These are phyloP conservation scores for Coemansia sp. DNA, from an alignment of 192 early-diverging fungal genomes.

Conservation along the genomic window DNA sequence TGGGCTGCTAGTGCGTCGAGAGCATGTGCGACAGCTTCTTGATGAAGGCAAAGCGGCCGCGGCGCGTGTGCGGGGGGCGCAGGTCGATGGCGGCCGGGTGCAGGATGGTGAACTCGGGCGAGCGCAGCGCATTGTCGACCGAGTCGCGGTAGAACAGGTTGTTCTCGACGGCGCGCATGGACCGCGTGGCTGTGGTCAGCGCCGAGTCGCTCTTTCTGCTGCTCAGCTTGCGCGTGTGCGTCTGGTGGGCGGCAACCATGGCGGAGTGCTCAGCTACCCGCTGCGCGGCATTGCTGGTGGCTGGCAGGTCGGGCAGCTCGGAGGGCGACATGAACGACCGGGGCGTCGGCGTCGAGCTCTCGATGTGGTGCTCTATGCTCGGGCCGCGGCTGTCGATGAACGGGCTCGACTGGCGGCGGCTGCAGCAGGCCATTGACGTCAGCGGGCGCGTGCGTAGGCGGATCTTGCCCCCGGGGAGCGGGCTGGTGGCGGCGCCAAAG, in stretches of 20 bases:
- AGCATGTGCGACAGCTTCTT: slow-evolving; percentile 33
- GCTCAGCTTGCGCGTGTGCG: slow-evolving; percentile 38
- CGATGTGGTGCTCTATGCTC: background rate
- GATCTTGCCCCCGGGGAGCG: slow-evolving; percentile 21
- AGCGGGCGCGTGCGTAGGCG: slow-evolving; percentile 44
- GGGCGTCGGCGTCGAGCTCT: background rate
- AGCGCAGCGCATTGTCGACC: slow-evolving; percentile 27
- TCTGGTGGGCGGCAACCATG: background rate
- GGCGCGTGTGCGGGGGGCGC: slow-evolving; percentile 25
- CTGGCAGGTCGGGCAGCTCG: background rate
- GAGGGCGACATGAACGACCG: background rate
- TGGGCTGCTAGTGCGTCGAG: background rate
- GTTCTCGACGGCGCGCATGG: slow-evolving; percentile 22
- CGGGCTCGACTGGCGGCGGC: slow-evolving; percentile 14
- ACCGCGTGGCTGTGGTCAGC: slow-evolving; percentile 37
- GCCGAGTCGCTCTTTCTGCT: slow-evolving; percentile 47
- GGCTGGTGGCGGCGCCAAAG: background rate
- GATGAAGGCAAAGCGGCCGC: slow-evolving; percentile 39
- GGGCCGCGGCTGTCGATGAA: slow-evolving; percentile 5
- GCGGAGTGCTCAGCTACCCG: background rate
- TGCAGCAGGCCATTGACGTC: slow-evolving; percentile 24
- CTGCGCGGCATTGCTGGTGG: background rate
- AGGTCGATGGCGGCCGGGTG: slow-evolving; percentile 25
- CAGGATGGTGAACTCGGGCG: slow-evolving; percentile 48
- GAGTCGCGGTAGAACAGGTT: slow-evolving; percentile 23